Evolutionary conservation across 169 alveolate genomes (phyloP).

Genomic region (Theileria sp.): DNA sequence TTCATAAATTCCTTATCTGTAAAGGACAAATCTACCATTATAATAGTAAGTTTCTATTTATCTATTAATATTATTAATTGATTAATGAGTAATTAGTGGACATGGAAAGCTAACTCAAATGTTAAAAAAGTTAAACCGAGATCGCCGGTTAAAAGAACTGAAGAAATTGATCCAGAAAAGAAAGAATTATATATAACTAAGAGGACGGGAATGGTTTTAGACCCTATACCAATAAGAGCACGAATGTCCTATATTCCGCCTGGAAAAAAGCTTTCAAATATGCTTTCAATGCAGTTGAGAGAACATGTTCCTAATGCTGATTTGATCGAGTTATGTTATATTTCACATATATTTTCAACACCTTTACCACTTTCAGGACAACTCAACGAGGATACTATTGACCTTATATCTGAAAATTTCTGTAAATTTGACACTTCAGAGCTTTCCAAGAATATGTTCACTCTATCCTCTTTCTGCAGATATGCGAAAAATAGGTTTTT

Average conservation of each 20-base stretch:
- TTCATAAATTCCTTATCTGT: slow-evolving; percentile 32
- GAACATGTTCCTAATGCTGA: slow-evolving; percentile 27
- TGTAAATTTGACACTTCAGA: slow-evolving; percentile 18
- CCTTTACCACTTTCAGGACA: slow-evolving; percentile 56
- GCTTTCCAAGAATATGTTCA: slow-evolving; percentile 14
- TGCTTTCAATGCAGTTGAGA: slow-evolving; percentile 50
- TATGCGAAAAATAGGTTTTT: slow-evolving; percentile 34
- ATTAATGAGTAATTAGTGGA: background rate
- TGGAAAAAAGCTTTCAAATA: slow-evolving; percentile 46
- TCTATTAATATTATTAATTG: background rate
- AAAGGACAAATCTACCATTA: slow-evolving; percentile 42
- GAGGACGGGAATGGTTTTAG: slow-evolving; percentile 54
- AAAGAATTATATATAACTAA: slow-evolving; percentile 42
- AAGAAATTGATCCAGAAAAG: slow-evolving; percentile 58
- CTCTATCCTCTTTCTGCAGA: slow-evolving; percentile 26
- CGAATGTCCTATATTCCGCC: slow-evolving; percentile 48
- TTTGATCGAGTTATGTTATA: slow-evolving; percentile 27
- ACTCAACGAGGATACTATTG: slow-evolving; percentile 61
- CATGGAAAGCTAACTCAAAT: background rate
- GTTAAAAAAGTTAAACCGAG: background rate
- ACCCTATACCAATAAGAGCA: slow-evolving; percentile 63
- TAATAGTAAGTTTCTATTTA: slow-evolving; percentile 32
- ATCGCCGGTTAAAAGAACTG: slow-evolving; percentile 5
- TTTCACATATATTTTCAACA: slow-evolving; percentile 44
- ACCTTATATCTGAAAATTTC: slow-evolving; percentile 25